A percentile compares a stretch with the other conserved stretches of the same genome.
These are phyloP conservation scores for Nakataea oryzae DNA, from an alignment of 2,329 filamentous ascomycete genomes.

Conservation along the genomic window DNA sequence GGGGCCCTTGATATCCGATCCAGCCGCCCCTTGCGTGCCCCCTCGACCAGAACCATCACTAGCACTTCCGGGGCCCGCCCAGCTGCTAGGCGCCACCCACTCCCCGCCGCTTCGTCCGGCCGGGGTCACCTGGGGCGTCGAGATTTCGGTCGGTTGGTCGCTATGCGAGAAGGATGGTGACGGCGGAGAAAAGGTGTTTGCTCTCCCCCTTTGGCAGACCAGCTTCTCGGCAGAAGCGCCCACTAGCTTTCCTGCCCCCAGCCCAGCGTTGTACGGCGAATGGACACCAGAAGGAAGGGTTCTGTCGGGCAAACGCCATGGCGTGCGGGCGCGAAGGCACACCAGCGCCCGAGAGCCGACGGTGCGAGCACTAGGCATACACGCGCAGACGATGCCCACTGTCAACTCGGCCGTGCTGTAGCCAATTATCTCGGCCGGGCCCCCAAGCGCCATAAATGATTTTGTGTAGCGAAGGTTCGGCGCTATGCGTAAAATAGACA, in stretches of 20 bases:
- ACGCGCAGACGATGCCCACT: background rate
- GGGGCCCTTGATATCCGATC: background rate
- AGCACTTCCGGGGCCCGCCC: background rate
- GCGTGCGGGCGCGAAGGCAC: background rate
- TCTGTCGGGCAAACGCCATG: background rate
- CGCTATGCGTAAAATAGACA: background rate
- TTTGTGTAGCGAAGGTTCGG: background rate
- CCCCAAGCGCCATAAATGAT: background rate
- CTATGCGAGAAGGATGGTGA: background rate
- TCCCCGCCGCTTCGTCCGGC: too few relatives aligned
- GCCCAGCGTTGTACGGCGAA: background rate
- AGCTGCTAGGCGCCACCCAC: background rate
- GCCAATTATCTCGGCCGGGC: background rate
- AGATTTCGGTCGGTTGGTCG: background rate
- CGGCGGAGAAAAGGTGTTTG: background rate
- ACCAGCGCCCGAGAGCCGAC: background rate
- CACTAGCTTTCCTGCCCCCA: background rate
- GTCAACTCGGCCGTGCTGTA: background rate
- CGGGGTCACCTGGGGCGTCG: too few relatives aligned
- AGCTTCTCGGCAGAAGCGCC: background rate
- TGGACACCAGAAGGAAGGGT: background rate
- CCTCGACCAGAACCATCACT: background rate
- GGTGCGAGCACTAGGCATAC: background rate
- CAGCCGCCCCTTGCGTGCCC: background rate
- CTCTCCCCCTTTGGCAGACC: too few relatives aligned